Conservation (phyloP, 2,329 filamentous ascomycete genomes). For the Lachnellula hyalina region DNA sequence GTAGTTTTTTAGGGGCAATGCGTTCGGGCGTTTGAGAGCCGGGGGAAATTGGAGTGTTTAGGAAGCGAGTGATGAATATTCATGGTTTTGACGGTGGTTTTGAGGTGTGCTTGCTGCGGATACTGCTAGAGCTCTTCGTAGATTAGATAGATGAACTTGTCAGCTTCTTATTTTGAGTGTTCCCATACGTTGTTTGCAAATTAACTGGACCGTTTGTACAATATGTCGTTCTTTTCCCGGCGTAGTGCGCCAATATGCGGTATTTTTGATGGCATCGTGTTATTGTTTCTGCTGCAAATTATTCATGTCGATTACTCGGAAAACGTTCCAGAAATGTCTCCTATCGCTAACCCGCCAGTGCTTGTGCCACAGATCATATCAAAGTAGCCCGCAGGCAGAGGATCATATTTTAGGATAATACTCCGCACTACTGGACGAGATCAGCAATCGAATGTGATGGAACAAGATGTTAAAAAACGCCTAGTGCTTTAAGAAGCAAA, state of each 20-base stretch:
- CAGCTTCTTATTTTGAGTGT: neutral
- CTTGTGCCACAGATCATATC: slow-evolving; percentile 32
- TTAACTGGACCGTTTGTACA: no score
- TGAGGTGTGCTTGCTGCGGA: no score
- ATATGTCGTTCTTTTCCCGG: no score
- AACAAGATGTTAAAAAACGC: no score
- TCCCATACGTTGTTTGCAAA: neutral
- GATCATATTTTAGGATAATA: slow-evolving; percentile 8
- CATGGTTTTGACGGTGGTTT: no score
- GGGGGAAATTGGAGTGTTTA: neutral
- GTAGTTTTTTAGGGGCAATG: neutral
- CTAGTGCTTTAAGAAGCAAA: no score
- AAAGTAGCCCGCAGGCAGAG: slow-evolving; percentile 35
- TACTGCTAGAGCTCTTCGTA: neutral
- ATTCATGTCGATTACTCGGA: no score
- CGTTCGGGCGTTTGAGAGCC: neutral
- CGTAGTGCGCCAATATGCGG: no score
- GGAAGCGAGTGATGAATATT: neutral
- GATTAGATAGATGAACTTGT: neutral
- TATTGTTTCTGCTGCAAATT: no score
- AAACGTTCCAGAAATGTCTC: neutral
- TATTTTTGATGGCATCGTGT: no score
- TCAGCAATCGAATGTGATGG: no score
- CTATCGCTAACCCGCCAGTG: slow-evolving; percentile 27
- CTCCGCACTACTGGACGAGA: slow-evolving; percentile 13